Evolutionary conservation across 1,284 basidiomycete species (phyloP), one percentile per base, ranked within the genome.

Genomic region (Boletus semigastroideus): DNA sequence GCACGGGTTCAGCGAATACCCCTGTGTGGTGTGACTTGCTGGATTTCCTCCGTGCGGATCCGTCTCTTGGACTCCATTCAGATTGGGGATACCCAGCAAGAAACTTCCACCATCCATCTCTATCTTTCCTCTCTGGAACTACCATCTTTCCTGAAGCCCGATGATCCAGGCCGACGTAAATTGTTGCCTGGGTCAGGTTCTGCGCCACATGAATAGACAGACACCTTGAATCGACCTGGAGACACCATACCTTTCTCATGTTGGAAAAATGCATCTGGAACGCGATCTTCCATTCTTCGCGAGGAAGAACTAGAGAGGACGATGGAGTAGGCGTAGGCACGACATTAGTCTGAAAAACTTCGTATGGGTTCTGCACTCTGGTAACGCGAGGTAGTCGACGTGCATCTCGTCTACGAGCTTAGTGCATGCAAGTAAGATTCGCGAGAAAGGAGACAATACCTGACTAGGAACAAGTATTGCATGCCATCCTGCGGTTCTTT

Each of bases 401-500:
- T 48, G 86, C 82, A 67, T 89, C 84, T 52, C 87, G 82, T 59
- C 87, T 90, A 42, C 42, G 55, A 20, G 37, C 17, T 34, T 28
- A 34, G 34, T 46, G 50, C 57, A 57, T 16, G 36, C 51, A 22
- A 17, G 53, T 33, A 34, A 30, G 41, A 50, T 28, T 30, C 3
- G 59, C 72, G 49, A 57, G 19, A 30, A 48, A 46, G n/a, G 27
- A 42, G 40, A 52, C 25, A 13, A 31, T 66, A 89, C 88, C 89
- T 79, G 46, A 92, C 90, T 47, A 82, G 82, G 67, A 91, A 91
- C 33, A 92, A 74, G 66, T 92, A 92, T 63, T 92, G 79, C 76
- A 87, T 61, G 3, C 90, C 90, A 68, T 92, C 85, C 61, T 72
- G 68, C 1, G 90, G 90, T 47, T 77, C 77, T 22, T 77, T 82